Evolutionary conservation across 768 basidiomycete species (phyloP).

Genomic region (Termitomyces heimii): DNA sequence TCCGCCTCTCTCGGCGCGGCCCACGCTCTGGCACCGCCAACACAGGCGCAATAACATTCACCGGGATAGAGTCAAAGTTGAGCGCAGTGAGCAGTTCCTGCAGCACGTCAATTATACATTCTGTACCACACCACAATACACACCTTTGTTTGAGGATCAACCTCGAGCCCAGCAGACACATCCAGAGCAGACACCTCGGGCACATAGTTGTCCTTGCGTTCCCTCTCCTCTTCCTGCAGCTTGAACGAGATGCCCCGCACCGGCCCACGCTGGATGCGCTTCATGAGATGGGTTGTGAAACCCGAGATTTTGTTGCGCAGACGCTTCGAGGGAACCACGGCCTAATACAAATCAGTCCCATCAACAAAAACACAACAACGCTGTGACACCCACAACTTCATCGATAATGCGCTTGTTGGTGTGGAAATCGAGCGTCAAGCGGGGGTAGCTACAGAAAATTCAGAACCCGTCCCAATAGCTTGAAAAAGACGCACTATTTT

Average conservation of each 20-base stretch:
- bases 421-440: constrained; percentile 98
- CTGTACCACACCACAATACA: constrained; percentile 15
- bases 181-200: constrained; percentile 98
- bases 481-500: constrained; percentile 80
- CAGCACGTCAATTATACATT: not conserved
- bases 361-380: not conserved
- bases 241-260: constrained; percentile 99
- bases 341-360: constrained; percentile 34
- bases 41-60: constrained; percentile 63
- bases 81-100: constrained; percentile 86
- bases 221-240: constrained; percentile 98
- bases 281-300: constrained; percentile 99
- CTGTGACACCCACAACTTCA: constrained; percentile 66
- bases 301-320: constrained; percentile 99
- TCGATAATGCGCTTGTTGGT: constrained; percentile 99
- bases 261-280: constrained; percentile 97
- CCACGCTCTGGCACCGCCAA: constrained; percentile 64
- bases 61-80: constrained; percentile 91
- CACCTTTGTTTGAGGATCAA: constrained; percentile 94
- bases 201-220: constrained; percentile 99
- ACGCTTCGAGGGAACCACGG: constrained; percentile 95
- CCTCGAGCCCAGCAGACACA: constrained; percentile 67
- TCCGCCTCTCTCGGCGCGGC: constrained; percentile 69
- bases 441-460: constrained; percentile 71
- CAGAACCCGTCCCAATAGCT: not conserved